Base-by-base conservation (phyloP, 2,329 filamentous ascomycete species). In the Alternaria sp. region DNA sequence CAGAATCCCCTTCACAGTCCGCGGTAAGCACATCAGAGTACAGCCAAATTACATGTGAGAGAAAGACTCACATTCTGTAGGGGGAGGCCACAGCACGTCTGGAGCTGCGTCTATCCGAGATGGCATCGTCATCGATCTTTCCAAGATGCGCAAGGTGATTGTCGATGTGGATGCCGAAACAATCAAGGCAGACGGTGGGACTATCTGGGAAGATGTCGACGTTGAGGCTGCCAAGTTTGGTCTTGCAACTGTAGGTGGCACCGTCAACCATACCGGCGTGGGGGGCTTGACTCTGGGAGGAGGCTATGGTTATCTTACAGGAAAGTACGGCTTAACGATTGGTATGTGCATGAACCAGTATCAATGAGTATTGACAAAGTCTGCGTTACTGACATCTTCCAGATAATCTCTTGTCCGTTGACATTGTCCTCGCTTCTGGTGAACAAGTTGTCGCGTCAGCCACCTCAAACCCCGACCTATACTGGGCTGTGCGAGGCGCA, bases 231-330 rank as follows among this genome's bases (percentile, higher is more conserved):
- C 80, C 55, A 75, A 82, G 51, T 78, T 87, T 68, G 82, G 83
- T 0, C 82, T 90, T 3, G 88, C 87, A 3, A 87, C 87, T 1
- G 86, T 89, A 0, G 88, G 87, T 9, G 88, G 88, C 3, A 89
- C 88, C 0, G 87, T 90, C 10, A 86, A 86, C 45, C 86, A 89
- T 66, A 90, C 87, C 1, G 88, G 88, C 6, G 85, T 90, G 6
- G 88, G 87, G 3, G 88, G 87, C 0, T 78, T 90, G 14, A 79
- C 75, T 2, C 61, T 79, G 74, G 87, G 87, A 1, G 88, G 87
- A 23, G 88, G 88, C 1, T 88, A 87, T 69, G 87, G 88, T 1
- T 84, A 85, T 75, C 77, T 90, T 15, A 84, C 82, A 25, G 85
- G 86, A 1, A 78, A 80, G 30, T 79, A 87, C 56, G 89, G 89